Evolutionary conservation across 108 stramenopile genomes (phyloP).

Genomic region (Pseudonitzschia delicatissima): DNA sequence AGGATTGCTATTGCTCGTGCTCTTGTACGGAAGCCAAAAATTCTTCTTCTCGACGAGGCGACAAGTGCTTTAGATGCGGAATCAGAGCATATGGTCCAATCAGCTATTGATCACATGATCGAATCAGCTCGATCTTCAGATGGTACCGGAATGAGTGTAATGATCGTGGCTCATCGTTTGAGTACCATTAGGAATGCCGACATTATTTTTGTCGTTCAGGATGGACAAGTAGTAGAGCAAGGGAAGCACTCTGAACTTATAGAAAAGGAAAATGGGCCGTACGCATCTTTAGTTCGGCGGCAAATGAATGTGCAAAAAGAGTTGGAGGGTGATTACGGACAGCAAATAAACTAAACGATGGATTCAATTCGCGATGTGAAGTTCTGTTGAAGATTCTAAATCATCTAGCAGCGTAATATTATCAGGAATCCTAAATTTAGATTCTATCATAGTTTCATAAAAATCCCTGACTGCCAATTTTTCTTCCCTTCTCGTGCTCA

Average conservation of each 20-base stretch:
- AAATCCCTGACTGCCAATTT: background rate
- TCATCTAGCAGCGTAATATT: no score
- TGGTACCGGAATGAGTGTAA: conserved; percentile 59
- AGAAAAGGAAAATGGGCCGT: conserved; percentile 54
- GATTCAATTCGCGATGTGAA: no score
- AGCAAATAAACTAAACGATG: no score
- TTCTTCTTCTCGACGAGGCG: conserved; percentile 45
- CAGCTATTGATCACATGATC: conserved; percentile 78
- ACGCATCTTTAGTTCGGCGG: conserved; percentile 54
- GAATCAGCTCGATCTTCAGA: conserved; percentile 25
- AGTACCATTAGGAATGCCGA: conserved; percentile 86
- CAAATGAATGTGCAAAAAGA: conserved; percentile 53
- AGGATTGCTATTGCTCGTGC: conserved; percentile 88
- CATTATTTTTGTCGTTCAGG: conserved; percentile 85
- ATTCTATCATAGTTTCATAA: no score
- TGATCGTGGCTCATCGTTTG: conserved; percentile 94
- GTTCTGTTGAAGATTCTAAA: no score
- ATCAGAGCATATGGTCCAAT: conserved; percentile 70
- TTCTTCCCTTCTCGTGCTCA: background rate
- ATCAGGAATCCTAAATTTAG: no score
- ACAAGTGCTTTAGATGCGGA: conserved; percentile 56
- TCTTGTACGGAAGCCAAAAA: conserved; percentile 58
- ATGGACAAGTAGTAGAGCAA: conserved; percentile 79
- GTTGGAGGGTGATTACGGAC: conserved; percentile 20
- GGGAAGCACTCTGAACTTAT: conserved; percentile 88